Evolutionary conservation across 352 stramenopile genomes (phyloP), one percentile per base, ranked within the genome.

Genomic region (Thraustochytrium sp.): DNA sequence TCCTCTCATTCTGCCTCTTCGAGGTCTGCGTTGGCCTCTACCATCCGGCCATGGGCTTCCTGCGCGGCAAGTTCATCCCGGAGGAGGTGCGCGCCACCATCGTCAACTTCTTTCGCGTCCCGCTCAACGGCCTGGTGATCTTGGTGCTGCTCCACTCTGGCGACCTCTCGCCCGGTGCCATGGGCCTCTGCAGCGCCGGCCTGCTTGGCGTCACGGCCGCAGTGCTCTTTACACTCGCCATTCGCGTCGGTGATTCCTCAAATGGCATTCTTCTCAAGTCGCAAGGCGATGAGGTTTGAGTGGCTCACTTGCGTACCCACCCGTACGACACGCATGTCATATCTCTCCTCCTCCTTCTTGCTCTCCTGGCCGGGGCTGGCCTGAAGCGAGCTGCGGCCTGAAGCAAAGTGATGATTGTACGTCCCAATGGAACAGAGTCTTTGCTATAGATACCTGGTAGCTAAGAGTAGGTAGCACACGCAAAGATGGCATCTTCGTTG

Each of bases 91-190:
- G 91, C 55, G 90, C 87, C 3, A 90, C 93, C 3, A 90, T 96
- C 37, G 92, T 94, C 88, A 95, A 94, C 86, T 80, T 96, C 54
- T 94, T 94, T 85, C 88, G 92, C 42, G 92, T 96, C 76, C 91
- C 91, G 18, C 86, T 96, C 42, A 96, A 96, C 88, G 86, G 89
- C 29, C 86, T 96, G 72, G 92, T 96, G 13, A 89, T 96, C 18
- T 87, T 86, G 40, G 89, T 94, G 2, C 62, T 90, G 29, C 36
- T 80, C 11, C 23, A 80, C 37, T 46, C 40, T 21, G 53, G 31
- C 9, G 44, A 80, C 51, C 8, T 80, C 5, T 75, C 44, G 16
- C 18, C 48, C 26, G 34, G 44, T 13, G 46, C 68, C 31, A 80
- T 75, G 31, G 42, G 31, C 11, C 68, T 80, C 23, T 80, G 53